Conservation (phyloP, 75 land plant genomes). For the Sequoia sempervirens region DNA sequence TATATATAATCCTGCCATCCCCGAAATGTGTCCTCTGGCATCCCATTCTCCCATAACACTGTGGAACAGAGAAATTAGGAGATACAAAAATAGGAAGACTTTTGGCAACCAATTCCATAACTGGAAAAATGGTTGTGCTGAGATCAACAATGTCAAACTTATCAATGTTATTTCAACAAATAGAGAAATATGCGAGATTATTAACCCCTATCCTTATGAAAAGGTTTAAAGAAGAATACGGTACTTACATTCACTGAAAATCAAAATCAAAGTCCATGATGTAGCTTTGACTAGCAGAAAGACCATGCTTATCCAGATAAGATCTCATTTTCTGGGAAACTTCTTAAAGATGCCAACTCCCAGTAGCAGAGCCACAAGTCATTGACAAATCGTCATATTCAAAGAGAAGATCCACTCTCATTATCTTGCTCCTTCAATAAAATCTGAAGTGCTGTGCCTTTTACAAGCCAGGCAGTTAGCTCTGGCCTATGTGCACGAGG, state of each 20-base stretch:
- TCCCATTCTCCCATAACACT: too few species aligned
- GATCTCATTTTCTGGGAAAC: not conserved
- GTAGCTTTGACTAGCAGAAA: not conserved
- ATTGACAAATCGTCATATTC: not conserved
- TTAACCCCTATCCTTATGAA: not conserved
- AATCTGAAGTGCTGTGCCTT: slow-evolving; percentile 69
- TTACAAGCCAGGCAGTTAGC: slow-evolving; percentile 75
- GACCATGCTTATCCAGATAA: not conserved
- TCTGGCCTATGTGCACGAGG: slow-evolving; percentile 66
- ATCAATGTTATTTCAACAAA: not conserved
- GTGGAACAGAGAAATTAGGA: not conserved
- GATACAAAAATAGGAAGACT: not conserved
- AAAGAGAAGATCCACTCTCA: not conserved
- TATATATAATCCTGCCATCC: too few species aligned
- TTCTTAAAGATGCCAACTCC: not conserved
- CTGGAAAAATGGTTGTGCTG: not conserved
- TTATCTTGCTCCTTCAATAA: slow-evolving; percentile 35
- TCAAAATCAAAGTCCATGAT: not conserved
- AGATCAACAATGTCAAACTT: not conserved
- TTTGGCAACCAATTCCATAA: not conserved
- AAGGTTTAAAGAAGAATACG: not conserved
- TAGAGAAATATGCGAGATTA: not conserved
- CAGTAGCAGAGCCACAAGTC: not conserved
- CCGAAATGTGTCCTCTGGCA: too few species aligned
- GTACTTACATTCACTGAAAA: not conserved